Conservation (phyloP, 345 rosid genomes). For the Corchorus capsularis region DNA sequence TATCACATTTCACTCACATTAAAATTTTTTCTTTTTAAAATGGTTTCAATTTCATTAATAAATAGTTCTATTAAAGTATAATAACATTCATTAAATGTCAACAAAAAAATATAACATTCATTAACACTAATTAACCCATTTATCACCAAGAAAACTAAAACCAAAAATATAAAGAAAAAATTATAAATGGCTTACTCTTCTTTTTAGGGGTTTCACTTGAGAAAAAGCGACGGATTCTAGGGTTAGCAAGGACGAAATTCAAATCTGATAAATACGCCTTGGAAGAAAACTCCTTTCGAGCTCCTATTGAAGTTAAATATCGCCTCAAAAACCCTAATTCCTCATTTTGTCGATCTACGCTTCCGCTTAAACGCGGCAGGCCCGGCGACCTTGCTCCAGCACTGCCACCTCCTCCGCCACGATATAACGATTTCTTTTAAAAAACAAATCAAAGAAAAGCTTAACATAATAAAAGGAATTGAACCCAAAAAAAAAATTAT, state of each 20-base stretch:
- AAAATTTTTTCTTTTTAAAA: not conserved
- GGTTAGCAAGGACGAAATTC: constrained; percentile 63
- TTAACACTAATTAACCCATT: not conserved
- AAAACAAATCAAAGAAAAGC: not conserved
- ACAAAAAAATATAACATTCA: too few relatives aligned
- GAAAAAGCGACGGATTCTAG: constrained; percentile 61
- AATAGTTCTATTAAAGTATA: too few relatives aligned
- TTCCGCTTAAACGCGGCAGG: constrained; percentile 23
- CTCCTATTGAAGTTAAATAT: constrained; percentile 53
- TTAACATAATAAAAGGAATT: constrained; percentile 2
- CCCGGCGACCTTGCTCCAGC: constrained; percentile 40
- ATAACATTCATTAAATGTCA: not conserved
- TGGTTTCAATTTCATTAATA: not conserved
- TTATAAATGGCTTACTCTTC: constrained; percentile 50
- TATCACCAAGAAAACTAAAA: not conserved
- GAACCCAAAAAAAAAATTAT: not conserved
- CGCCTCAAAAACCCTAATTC: constrained; percentile 61
- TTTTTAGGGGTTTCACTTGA: constrained; percentile 73
- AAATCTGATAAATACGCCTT: constrained; percentile 42
- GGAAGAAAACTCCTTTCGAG: constrained; percentile 31
- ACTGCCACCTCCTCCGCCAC: constrained; percentile 25
- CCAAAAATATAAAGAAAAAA: not conserved
- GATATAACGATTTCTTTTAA: constrained; percentile 34
- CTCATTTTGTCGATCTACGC: constrained; percentile 29
- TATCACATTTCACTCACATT: not conserved